Base-by-base conservation (phyloP, 495 filamentous ascomycete genomes). In the Filosporella fistucella region DNA sequence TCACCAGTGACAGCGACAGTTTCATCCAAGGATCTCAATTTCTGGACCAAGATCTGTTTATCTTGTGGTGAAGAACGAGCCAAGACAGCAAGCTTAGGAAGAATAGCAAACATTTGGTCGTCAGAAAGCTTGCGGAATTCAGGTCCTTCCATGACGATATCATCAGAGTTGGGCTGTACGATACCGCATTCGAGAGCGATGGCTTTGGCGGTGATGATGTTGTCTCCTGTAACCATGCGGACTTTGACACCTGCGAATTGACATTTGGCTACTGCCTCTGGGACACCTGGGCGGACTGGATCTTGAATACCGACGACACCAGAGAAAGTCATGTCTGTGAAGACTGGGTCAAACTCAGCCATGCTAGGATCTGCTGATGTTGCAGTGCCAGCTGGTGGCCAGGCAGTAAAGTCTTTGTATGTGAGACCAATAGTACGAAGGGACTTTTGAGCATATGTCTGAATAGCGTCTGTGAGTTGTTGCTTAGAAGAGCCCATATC, bases 1-100 rank as follows among this genome's bases (percentile, higher is more conserved):
- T 95, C 89, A 35, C 89, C 89, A 7, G 89, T 95, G 16, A 96
- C 91, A 33, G 91, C 90, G 40, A 95, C 91, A 13, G 86, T 95
- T 63, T 95, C 89, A 10, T 88, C 88, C 21, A 91, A 70, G 47
- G 85, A 85, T 65, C 89, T 93, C 24, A 95, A 74, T 26, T 80
- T 74, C 51, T 78, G 80, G 22, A 95, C 90, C 24, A 95, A 72
- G 21, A 82, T 82, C 44, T 85, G 81, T 65, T 95, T 95, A 62
- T 95, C 89, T 45, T 95, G 87, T 11, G 89, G 89, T 32, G 84
- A 89, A 20, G 89, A 94, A 33, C 89, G 84, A 34, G 89, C 89
- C 33, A 95, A 74, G 11, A 95, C 88, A 60, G 88, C 86, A 29
- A 95, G 82, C 1, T 68, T 71, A 1, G 88, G 88, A 36, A 95